Percentiles rank a stretch among this genome's conserved stretches.
These are phyloP conservation scores for Iodosphaeria phyllophila DNA, from an alignment of 2,329 filamentous ascomycete genomes.

Conservation along the genomic window DNA sequence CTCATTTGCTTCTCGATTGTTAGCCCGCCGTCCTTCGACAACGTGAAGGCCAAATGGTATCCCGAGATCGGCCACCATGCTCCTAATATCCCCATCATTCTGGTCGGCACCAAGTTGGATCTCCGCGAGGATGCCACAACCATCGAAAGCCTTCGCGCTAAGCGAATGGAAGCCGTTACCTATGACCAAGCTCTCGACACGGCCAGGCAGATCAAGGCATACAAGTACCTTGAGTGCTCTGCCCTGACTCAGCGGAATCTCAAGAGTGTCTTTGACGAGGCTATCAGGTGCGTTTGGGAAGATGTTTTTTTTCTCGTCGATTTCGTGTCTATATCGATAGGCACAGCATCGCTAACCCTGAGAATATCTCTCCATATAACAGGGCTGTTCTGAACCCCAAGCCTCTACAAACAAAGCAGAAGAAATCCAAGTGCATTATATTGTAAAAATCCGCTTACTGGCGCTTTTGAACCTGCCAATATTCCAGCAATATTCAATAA, in stretches of 20 bases:
- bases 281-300: constrained; percentile 61
- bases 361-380: too few relatives aligned
- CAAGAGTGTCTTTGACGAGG: constrained; percentile 97
- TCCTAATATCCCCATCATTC: constrained; percentile 85
- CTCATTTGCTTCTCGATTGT: constrained; percentile 98
- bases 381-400: constrained; percentile 57
- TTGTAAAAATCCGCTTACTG: constrained; percentile 41
- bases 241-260: constrained; percentile 90
- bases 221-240: constrained; percentile 97
- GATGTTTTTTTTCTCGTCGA: constrained; percentile 8
- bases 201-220: constrained; percentile 84
- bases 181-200: constrained; percentile 82
- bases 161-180: constrained; percentile 93
- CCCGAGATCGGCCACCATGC: constrained; percentile 96
- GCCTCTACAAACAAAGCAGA: constrained; percentile 35
- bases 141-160: constrained; percentile 63
- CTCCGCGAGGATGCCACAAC: constrained; percentile 76
- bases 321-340: too few relatives aligned
- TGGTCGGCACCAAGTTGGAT: constrained; percentile 94
- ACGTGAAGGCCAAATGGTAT: constrained; percentile 98
- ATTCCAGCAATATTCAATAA: too few relatives aligned
- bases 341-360: background rate
- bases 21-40: constrained; percentile 93
- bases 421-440: constrained; percentile 51
- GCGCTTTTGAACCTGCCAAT: too few relatives aligned